Conservation (phyloP, 352 stramenopile species). For the Bremia lactucae region DNA sequence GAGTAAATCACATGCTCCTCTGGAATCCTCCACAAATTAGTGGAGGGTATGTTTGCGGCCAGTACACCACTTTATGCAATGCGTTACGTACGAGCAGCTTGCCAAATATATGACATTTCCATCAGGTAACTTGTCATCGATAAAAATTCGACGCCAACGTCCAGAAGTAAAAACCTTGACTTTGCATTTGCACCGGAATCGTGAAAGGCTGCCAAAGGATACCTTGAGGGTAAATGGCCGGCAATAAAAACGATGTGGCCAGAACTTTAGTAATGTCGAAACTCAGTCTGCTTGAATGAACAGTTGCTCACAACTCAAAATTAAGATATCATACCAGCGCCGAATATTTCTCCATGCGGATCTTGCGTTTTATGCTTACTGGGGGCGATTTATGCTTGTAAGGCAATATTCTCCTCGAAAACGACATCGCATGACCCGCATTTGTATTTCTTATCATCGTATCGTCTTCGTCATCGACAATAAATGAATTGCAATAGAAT, state of each 20-base stretch:
- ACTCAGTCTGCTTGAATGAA: slow-evolving; percentile 15
- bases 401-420: slow-evolving; percentile 41
- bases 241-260: slow-evolving; percentile 51
- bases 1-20: slow-evolving; percentile 12
- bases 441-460: slow-evolving; percentile 7
- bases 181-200: slow-evolving; percentile 69
- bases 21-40: slow-evolving; percentile 1
- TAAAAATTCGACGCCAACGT: slow-evolving; percentile 56
- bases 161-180: slow-evolving; percentile 63
- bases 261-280: neutral
- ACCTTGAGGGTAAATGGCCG: slow-evolving; percentile 66
- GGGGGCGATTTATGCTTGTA: slow-evolving; percentile 38
- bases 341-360: slow-evolving; percentile 53
- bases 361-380: slow-evolving; percentile 49
- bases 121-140: slow-evolving; percentile 59
- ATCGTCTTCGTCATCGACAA: slow-evolving; percentile 50
- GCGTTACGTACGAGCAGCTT: slow-evolving; percentile 64
- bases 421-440: slow-evolving; percentile 29
- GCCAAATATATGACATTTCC: slow-evolving; percentile 42
- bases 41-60: slow-evolving; percentile 18
- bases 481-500: slow-evolving; percentile 53
- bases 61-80: slow-evolving; percentile 57
- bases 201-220: slow-evolving; percentile 33
- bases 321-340: slow-evolving; percentile 54
- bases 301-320: slow-evolving; percentile 56